A percentile compares a stretch with the other conserved stretches of the same genome.
These are phyloP conservation scores for Termitomyces bulborhizus DNA, from an alignment of 768 basidiomycete species.

Conservation along the genomic window DNA sequence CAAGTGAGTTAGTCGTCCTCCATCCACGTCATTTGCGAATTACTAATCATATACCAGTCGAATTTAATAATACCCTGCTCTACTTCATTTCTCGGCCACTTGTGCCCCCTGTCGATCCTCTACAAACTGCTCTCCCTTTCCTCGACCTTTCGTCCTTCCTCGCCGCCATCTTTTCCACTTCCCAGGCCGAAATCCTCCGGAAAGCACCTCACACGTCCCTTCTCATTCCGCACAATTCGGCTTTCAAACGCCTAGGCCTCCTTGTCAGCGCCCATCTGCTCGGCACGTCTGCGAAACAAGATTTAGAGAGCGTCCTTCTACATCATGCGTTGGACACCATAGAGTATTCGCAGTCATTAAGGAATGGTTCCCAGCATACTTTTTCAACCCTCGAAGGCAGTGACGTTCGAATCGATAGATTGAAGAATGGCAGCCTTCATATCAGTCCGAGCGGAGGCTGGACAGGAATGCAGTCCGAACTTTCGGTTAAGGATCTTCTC, in stretches of 20 bases:
- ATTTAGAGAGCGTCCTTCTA: conserved; percentile 78
- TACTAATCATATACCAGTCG: conserved; percentile 38
- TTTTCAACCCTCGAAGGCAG: conserved; percentile 84
- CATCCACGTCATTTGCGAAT: conserved; percentile 1
- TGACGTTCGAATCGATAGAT: conserved; percentile 64
- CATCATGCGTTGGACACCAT: conserved; percentile 81
- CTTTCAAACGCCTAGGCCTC: conserved; percentile 78
- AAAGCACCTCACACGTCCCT: conserved; percentile 67
- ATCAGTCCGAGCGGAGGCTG: conserved; percentile 73
- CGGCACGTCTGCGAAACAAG: conserved; percentile 66
- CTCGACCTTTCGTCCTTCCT: conserved; percentile 90
- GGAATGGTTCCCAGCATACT: conserved; percentile 61
- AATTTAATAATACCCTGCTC: conserved; percentile 72
- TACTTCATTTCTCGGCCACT: conserved; percentile 87
- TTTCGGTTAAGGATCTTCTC: conserved; percentile 60
- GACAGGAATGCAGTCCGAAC: conserved; percentile 57
- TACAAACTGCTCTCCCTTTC: conserved; percentile 74
- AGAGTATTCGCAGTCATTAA: conserved; percentile 59
- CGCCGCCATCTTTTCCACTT: conserved; percentile 83
- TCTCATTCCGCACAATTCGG: conserved; percentile 85
- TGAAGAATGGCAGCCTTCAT: conserved; percentile 43
- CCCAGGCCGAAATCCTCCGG: conserved; percentile 65
- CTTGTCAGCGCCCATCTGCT: conserved; percentile 87
- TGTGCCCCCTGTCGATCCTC: conserved; percentile 72
- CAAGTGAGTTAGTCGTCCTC: conserved; percentile 48